Conservation (phyloP, 257 asterid genomes). For the Jacaranda mimosifolia region DNA sequence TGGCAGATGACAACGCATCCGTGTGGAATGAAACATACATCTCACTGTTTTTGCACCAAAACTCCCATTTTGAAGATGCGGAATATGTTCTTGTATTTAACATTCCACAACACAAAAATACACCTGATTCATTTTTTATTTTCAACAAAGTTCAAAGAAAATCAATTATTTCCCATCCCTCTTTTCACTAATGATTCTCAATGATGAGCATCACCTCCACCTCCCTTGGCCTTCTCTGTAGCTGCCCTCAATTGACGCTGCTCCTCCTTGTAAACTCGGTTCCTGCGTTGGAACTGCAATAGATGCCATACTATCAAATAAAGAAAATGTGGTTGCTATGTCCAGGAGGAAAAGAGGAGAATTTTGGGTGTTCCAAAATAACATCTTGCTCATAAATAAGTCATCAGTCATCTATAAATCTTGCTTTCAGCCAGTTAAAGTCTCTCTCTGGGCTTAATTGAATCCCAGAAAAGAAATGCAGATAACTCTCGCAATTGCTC, state of each 20-base stretch:
- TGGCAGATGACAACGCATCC: constrained; percentile 21
- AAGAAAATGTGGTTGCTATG: background rate
- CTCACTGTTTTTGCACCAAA: constrained; percentile 30
- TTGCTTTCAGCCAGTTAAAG: background rate
- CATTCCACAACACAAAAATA: constrained; percentile 33
- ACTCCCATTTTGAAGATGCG: constrained; percentile 19
- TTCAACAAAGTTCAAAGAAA: constrained; percentile 39
- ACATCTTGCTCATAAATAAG: background rate
- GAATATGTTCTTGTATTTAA: constrained; percentile 29
- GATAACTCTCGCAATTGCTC: background rate
- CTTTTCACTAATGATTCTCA: constrained; percentile 41
- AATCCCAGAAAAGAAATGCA: background rate
- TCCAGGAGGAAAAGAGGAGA: background rate
- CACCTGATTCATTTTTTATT: constrained; percentile 49
- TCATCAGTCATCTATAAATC: background rate
- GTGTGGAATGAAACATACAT: constrained; percentile 4
- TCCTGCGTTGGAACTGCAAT: constrained; percentile 89
- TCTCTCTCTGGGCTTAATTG: constrained; percentile 5
- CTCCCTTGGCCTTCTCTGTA: constrained; percentile 70
- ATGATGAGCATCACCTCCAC: constrained; percentile 71
- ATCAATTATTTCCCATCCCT: constrained; percentile 31
- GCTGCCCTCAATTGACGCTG: constrained; percentile 95
- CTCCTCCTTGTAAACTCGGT: constrained; percentile 96
- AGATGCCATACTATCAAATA: constrained; percentile 26
- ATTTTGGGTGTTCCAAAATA: background rate